These are phyloP conservation scores for Mortierella sp. DNA, from an alignment of 371 early-diverging fungal genomes.

Conservation along the genomic window DNA sequence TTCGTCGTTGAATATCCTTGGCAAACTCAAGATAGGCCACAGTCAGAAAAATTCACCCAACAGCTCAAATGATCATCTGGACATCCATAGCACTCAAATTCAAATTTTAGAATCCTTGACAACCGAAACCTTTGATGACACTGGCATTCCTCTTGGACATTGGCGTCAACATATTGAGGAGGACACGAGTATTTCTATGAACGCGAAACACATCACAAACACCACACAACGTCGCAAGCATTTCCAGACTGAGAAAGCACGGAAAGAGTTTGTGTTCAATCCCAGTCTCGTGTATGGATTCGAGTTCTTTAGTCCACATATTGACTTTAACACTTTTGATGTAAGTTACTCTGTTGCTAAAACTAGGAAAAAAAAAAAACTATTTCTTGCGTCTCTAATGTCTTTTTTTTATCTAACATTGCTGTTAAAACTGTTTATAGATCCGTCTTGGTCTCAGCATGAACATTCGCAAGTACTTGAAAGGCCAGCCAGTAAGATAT, in stretches of 20 bases:
- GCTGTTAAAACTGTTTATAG: neutral
- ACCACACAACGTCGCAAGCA: conserved; percentile 65
- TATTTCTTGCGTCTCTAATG: neutral
- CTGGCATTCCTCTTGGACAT: conserved; percentile 26
- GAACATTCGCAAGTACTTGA: conserved; percentile 73
- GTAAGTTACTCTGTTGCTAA: neutral
- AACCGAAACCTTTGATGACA: conserved; percentile 3
- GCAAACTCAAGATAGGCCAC: conserved; percentile 3
- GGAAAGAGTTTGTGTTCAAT: conserved; percentile 65
- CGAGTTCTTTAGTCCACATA: conserved; percentile 81
- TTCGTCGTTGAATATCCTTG: neutral
- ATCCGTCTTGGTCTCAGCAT: conserved; percentile 73
- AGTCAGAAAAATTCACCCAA: conserved; percentile 14
- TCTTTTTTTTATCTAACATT: neutral
- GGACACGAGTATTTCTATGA: conserved; percentile 43
- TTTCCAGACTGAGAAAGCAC: conserved; percentile 69
- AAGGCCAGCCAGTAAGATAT: conserved; percentile 76
- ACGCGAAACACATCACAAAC: conserved; percentile 23
- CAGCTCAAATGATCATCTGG: conserved; percentile 19
- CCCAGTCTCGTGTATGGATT: conserved; percentile 73
- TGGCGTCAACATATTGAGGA: conserved; percentile 50
- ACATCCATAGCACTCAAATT: neutral
- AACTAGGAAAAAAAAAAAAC: neutral
- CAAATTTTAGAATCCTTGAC: neutral
- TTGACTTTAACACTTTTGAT: conserved; percentile 82